Conservation (phyloP, 495 filamentous ascomycete species). For the Cryomyces minteri region DNA sequence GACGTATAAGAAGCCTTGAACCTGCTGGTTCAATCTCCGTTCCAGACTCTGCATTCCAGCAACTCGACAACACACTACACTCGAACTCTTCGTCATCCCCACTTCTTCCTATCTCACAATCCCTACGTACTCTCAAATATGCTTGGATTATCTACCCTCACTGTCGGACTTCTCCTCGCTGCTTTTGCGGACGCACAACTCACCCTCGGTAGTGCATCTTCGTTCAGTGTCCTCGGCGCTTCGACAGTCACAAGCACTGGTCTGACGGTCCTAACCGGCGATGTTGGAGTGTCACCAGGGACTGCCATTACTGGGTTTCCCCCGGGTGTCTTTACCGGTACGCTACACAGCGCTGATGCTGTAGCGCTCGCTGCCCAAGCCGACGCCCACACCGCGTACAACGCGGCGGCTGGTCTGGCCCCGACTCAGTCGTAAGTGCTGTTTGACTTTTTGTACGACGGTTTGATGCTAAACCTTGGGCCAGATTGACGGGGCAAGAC, state of each 20-base stretch:
- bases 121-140: background rate
- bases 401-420: constrained; percentile 1
- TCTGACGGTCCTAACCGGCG: constrained; percentile 1
- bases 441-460: too few relatives aligned
- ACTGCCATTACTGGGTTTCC: constrained; percentile 8
- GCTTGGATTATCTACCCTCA: background rate
- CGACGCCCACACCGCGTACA: constrained; percentile 2
- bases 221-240: constrained; percentile 3
- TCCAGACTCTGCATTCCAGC: too few relatives aligned
- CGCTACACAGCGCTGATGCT: constrained; percentile 1
- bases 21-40: too few relatives aligned
- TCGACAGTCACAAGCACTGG: constrained; percentile 7
- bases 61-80: too few relatives aligned
- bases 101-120: too few relatives aligned
- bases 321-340: background rate
- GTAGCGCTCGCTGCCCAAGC: constrained; percentile 2
- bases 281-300: constrained; percentile 3
- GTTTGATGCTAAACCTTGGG: background rate
- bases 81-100: too few relatives aligned
- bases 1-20: too few relatives aligned
- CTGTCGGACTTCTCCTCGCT: constrained; percentile 1
- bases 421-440: background rate
- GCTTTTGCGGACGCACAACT: constrained; percentile 3
- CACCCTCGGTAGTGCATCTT: constrained; percentile 1
- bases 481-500: constrained; percentile 3